These are phyloP conservation scores for Apium graveolens DNA, from an alignment of 129 eudicot species.

Conservation along the genomic window DNA sequence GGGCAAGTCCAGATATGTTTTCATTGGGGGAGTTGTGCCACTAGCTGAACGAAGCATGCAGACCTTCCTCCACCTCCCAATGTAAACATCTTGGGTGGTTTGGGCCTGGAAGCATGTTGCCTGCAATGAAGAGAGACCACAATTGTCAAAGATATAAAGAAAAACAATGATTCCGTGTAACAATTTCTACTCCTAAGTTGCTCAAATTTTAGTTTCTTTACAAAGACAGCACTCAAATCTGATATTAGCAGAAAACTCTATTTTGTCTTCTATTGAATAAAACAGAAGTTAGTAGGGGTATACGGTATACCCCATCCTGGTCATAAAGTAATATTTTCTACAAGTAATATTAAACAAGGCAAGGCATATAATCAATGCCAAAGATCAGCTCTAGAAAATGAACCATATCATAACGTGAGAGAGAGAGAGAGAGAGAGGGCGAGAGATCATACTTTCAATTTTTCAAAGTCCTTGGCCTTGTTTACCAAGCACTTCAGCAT, in stretches of 20 bases:
- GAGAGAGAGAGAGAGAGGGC: too few relatives aligned
- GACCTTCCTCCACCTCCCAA: constrained; percentile 94
- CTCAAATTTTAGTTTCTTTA: background rate
- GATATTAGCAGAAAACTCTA: too few relatives aligned
- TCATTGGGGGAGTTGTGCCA: constrained; percentile 97
- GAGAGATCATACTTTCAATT: too few relatives aligned
- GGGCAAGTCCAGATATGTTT: constrained; percentile 78
- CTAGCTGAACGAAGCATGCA: constrained; percentile 77
- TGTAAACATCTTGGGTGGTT: constrained; percentile 58
- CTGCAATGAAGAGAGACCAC: constrained; percentile 35
- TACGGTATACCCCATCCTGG: background rate
- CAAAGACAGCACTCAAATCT: too few relatives aligned
- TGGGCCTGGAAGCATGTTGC: constrained; percentile 94
- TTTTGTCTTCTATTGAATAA: too few relatives aligned
- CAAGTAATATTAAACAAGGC: too few relatives aligned
- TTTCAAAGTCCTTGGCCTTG: background rate
- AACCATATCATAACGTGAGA: too few relatives aligned
- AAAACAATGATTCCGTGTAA: background rate
- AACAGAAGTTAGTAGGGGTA: background rate
- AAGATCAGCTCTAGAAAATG: too few relatives aligned
- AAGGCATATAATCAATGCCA: background rate
- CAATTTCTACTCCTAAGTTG: background rate
- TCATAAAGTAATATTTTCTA: too few relatives aligned
- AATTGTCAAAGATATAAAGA: too few relatives aligned
- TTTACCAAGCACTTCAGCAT: background rate